Evolutionary conservation across 108 stramenopile genomes (phyloP).

Genomic region (Nitzschia sp.): DNA sequence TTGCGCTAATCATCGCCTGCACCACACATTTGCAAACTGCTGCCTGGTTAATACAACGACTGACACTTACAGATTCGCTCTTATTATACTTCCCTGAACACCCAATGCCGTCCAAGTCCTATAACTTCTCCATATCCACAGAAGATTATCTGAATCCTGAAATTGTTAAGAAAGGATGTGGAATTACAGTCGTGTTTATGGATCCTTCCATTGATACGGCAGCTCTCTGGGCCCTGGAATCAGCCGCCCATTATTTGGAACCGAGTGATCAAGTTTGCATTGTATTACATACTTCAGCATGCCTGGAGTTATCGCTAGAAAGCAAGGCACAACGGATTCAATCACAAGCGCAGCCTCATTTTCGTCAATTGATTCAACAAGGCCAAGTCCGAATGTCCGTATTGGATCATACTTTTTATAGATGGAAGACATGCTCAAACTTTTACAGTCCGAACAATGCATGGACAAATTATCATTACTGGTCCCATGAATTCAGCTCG

Average conservation of each 20-base stretch:
- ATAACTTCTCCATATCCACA: too few relatives aligned
- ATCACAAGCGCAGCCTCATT: neutral
- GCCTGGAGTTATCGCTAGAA: too few relatives aligned
- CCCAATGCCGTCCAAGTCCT: too few relatives aligned
- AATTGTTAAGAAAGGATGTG: constrained; percentile 1
- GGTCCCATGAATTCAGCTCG: constrained; percentile 7
- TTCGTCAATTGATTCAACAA: constrained; percentile 3
- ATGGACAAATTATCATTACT: constrained; percentile 11
- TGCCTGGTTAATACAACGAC: too few relatives aligned
- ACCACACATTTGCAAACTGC: too few relatives aligned
- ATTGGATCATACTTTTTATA: constrained; percentile 6
- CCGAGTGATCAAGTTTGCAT: constrained; percentile 5
- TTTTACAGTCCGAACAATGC: constrained; percentile 24
- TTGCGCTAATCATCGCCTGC: too few relatives aligned
- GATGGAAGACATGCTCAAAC: constrained; percentile 15
- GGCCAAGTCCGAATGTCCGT: constrained; percentile 20
- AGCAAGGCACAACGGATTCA: neutral
- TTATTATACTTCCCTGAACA: too few relatives aligned
- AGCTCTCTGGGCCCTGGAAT: constrained; percentile 18
- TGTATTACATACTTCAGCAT: constrained; percentile 10
- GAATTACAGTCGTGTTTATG: constrained; percentile 5
- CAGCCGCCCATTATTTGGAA: constrained; percentile 7
- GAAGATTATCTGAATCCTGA: neutral
- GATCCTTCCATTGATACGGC: neutral
- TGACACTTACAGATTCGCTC: too few relatives aligned